Evolutionary conservation across 768 basidiomycete species (phyloP).

Genomic region (Pisolithus microcarpus): DNA sequence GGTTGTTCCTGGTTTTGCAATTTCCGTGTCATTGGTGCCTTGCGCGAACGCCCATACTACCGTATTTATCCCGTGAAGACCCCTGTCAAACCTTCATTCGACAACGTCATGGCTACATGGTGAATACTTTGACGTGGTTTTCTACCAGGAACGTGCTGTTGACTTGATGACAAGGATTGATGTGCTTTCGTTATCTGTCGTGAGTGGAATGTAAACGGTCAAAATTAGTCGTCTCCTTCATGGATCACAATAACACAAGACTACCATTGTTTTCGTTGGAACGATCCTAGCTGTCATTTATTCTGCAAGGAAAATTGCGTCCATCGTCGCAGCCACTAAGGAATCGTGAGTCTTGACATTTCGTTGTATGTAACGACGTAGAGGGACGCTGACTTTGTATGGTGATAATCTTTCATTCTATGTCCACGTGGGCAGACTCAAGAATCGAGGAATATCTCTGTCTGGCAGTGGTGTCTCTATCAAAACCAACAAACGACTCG

Average conservation of each 20-base stretch:
- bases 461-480: slow-evolving; percentile 57
- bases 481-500: slow-evolving; percentile 54
- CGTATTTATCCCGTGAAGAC: too few species aligned
- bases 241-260: slow-evolving; percentile 30
- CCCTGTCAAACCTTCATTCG: not conserved
- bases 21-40: too few species aligned
- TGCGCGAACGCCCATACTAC: too few species aligned
- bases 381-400: not conserved
- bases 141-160: not conserved
- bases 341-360: slow-evolving; percentile 38
- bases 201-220: slow-evolving; percentile 15
- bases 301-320: slow-evolving; percentile 32
- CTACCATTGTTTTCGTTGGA: slow-evolving; percentile 40
- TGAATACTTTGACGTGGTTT: not conserved
- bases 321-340: slow-evolving; percentile 43
- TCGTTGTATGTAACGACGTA: not conserved
- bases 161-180: slow-evolving; percentile 30
- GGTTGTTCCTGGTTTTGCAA: too few species aligned
- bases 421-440: slow-evolving; percentile 35
- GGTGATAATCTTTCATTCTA: not conserved
- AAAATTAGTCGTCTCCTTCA: not conserved
- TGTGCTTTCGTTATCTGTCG: slow-evolving; percentile 34
- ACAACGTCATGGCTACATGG: slow-evolving; percentile 14
- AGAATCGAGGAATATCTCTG: slow-evolving; percentile 49
- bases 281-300: slow-evolving; percentile 37